phyloP scores from a whole-genome alignment of 148 eudicot genomes.

The Limonium bicolor region DNA sequence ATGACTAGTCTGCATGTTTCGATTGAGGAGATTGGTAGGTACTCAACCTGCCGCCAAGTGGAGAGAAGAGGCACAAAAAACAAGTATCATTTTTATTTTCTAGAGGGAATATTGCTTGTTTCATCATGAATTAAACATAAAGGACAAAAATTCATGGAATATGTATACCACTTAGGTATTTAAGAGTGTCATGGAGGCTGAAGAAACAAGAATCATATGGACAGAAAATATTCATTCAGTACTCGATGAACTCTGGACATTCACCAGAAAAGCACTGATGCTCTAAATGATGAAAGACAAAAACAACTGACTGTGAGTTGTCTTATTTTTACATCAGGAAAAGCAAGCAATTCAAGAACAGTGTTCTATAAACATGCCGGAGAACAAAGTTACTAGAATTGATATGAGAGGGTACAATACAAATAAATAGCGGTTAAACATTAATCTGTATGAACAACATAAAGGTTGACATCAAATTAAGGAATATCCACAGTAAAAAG shows the following conservation, averaged over 20 bases:
- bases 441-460: not conserved
- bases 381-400: not conserved
- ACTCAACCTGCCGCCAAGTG: slow-evolving; percentile 53
- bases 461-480: not conserved
- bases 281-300: no score
- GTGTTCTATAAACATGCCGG: no score
- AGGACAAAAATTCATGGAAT: not conserved
- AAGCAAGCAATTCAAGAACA: no score
- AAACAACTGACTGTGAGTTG: no score
- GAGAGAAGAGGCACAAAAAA: not conserved
- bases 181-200: not conserved
- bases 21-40: slow-evolving; percentile 70
- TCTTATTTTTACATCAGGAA: no score
- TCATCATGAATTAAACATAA: not conserved
- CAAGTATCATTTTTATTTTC: not conserved
- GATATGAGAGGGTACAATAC: not conserved
- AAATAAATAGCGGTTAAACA: not conserved
- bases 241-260: no score
- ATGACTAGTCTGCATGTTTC: slow-evolving; percentile 59
- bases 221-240: not conserved
- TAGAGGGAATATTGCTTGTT: not conserved
- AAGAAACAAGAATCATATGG: not conserved
- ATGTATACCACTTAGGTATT: not conserved
- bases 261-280: no score
- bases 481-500: not conserved